Percentiles rank a stretch among this genome's conserved stretches.
Conservation (phyloP, 495 filamentous ascomycete species). For the Aspergillus nanangensis region DNA sequence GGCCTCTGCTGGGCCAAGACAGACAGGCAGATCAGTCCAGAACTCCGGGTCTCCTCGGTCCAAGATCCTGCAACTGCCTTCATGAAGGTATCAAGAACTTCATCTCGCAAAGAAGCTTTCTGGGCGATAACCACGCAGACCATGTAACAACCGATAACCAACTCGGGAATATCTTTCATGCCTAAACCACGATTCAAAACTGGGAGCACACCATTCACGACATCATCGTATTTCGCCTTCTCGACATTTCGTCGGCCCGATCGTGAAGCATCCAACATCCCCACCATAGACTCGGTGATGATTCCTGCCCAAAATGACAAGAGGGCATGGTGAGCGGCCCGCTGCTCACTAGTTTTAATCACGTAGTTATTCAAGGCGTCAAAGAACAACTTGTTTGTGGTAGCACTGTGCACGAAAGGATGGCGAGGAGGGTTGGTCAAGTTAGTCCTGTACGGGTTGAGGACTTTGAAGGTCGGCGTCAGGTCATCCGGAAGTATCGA, state of each 20-base stretch:
- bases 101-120: constrained; percentile 72
- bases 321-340: constrained; percentile 67
- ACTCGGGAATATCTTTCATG: constrained; percentile 65
- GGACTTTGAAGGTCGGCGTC: constrained; percentile 71
- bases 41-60: constrained; percentile 61
- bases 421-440: constrained; percentile 70
- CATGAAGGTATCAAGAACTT: constrained; percentile 75
- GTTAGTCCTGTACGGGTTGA: constrained; percentile 76
- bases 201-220: constrained; percentile 70
- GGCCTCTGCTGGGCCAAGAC: constrained; percentile 76
- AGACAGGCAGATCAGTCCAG: constrained; percentile 76
- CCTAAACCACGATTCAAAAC: constrained; percentile 70
- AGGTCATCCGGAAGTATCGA: constrained; percentile 73
- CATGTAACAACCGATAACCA: constrained; percentile 87
- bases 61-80: constrained; percentile 73
- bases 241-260: constrained; percentile 66
- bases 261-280: constrained; percentile 68
- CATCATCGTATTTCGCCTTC: constrained; percentile 69
- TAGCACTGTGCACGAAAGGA: constrained; percentile 74
- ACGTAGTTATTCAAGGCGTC: constrained; percentile 69
- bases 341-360: constrained; percentile 58
- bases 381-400: constrained; percentile 66
- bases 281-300: constrained; percentile 73
- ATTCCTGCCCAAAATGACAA: constrained; percentile 86
- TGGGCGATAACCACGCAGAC: constrained; percentile 77